A percentile compares a stretch with the other conserved stretches of the same genome.
Evolutionary conservation across 2,329 filamentous ascomycete species (phyloP).

Genomic region (Colletotrichum kahawae): DNA sequence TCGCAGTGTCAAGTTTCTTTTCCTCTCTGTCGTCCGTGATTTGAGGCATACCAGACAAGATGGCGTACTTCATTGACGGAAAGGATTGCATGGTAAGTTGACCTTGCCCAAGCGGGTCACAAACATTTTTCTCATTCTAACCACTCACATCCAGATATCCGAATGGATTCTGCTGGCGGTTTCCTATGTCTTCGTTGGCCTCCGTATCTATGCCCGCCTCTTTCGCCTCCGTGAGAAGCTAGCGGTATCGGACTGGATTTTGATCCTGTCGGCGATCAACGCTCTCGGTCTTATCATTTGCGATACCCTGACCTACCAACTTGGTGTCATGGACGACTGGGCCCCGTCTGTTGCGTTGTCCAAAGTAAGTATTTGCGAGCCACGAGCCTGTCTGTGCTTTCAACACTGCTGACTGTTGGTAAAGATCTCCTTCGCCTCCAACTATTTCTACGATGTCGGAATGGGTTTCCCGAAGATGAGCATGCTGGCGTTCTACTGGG

Average conservation of each 20-base stretch:
- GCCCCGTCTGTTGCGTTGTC: conserved; percentile 33
- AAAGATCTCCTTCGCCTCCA: conserved; percentile 38
- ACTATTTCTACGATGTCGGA: conserved; percentile 41
- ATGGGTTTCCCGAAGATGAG: conserved; percentile 41
- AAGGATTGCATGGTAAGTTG: conserved; percentile 28
- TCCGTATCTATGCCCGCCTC: conserved; percentile 37
- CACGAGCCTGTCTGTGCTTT: fast-evolving
- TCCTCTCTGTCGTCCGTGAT: not conserved
- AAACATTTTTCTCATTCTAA: not conserved
- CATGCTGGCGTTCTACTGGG: conserved; percentile 41
- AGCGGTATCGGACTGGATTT: conserved; percentile 31
- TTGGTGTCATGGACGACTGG: conserved; percentile 35
- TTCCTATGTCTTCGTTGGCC: conserved; percentile 30
- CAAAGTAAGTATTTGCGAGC: conserved; percentile 30
- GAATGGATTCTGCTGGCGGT: conserved; percentile 36
- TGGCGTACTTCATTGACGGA: conserved; percentile 27
- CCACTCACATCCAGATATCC: conserved; percentile 27
- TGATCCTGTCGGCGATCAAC: conserved; percentile 32
- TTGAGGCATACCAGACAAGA: not conserved
- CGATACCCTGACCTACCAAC: conserved; percentile 35
- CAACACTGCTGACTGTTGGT: not conserved
- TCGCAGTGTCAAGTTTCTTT: not conserved
- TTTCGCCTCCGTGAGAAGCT: conserved; percentile 34
- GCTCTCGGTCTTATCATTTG: conserved; percentile 38
- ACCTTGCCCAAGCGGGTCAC: not conserved